Conservation (phyloP, 2,329 filamentous ascomycete genomes). For the Neofusicoccum umdonicola region DNA sequence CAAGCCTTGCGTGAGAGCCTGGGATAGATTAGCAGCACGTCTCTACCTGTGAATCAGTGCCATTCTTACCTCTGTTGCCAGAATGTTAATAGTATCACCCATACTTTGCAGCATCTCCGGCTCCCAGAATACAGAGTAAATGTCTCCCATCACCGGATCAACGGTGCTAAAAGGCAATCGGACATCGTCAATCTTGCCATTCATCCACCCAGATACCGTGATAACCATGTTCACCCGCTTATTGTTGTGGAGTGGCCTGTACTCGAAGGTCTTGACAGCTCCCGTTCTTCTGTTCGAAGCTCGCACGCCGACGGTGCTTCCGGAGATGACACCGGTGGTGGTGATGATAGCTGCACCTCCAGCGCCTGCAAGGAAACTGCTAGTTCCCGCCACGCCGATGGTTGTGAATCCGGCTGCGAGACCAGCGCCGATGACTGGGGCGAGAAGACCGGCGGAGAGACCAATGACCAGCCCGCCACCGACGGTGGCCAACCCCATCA, state of each 20-base stretch:
- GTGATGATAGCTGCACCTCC: slow-evolving; percentile 94
- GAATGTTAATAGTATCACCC: slow-evolving; percentile 97
- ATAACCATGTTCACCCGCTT: slow-evolving; percentile 95
- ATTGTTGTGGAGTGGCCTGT: slow-evolving; percentile 94
- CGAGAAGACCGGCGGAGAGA: slow-evolving; percentile 84
- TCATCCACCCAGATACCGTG: slow-evolving; percentile 97
- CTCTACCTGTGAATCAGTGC: slow-evolving; percentile 26
- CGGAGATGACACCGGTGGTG: slow-evolving; percentile 80
- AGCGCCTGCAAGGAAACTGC: slow-evolving; percentile 84
- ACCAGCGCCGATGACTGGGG: slow-evolving; percentile 90
- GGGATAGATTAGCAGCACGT: neutral
- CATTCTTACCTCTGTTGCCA: slow-evolving; percentile 81
- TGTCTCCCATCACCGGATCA: slow-evolving; percentile 95
- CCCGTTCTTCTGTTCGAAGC: slow-evolving; percentile 87
- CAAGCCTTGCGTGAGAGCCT: slow-evolving; percentile 92
- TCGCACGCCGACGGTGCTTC: slow-evolving; percentile 78
- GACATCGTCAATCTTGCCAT: slow-evolving; percentile 94
- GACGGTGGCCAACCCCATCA: slow-evolving; percentile 96
- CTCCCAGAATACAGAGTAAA: slow-evolving; percentile 97
- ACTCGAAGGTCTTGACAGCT: slow-evolving; percentile 94
- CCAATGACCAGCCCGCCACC: slow-evolving; percentile 94
- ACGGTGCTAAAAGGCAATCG: slow-evolving; percentile 93
- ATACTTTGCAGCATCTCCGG: slow-evolving; percentile 97
- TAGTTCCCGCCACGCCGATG: slow-evolving; percentile 86
- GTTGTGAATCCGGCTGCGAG: slow-evolving; percentile 93